phyloP scores from a whole-genome alignment of 179 eudicot genomes.

The Carnegiea gigantea region DNA sequence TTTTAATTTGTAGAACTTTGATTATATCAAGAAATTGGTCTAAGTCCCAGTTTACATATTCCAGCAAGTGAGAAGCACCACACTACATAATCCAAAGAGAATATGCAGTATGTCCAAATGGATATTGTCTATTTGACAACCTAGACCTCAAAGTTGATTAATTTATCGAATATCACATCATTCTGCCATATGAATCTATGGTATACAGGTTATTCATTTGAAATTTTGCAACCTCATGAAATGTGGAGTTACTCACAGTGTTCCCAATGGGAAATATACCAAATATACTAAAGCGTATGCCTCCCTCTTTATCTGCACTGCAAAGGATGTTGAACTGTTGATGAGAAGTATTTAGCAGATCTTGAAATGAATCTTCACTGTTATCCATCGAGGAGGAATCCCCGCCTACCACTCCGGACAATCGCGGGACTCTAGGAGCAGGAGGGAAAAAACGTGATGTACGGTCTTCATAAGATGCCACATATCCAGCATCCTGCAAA shows the following conservation, averaged over 20 bases:
- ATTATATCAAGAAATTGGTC: background rate
- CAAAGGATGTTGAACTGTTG: slow-evolving; percentile 84
- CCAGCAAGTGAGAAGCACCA: background rate
- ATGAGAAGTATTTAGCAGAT: slow-evolving; percentile 67
- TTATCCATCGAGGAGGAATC: slow-evolving; percentile 81
- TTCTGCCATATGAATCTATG: background rate
- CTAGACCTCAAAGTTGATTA: background rate
- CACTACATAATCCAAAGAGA: background rate
- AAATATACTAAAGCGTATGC: slow-evolving; percentile 84
- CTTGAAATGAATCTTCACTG: slow-evolving; percentile 67
- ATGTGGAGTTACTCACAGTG: slow-evolving; percentile 65
- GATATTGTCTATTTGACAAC: too few relatives aligned
- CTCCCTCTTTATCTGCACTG: slow-evolving; percentile 89
- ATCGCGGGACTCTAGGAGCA: slow-evolving; percentile 84
- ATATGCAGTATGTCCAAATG: background rate
- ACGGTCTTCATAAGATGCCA: slow-evolving; percentile 78
- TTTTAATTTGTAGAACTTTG: background rate
- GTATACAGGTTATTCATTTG: background rate
- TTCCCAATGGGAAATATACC: slow-evolving; percentile 94
- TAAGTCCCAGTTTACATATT: background rate
- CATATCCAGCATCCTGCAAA: slow-evolving; percentile 47
- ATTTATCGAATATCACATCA: background rate
- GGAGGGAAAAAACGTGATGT: slow-evolving; percentile 94
- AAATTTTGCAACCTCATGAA: background rate
- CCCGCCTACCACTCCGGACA: slow-evolving; percentile 80